Evolutionary conservation across 257 asterid species (phyloP), one percentile per base, ranked within the genome.

Genomic region (Echium plantagineum): DNA sequence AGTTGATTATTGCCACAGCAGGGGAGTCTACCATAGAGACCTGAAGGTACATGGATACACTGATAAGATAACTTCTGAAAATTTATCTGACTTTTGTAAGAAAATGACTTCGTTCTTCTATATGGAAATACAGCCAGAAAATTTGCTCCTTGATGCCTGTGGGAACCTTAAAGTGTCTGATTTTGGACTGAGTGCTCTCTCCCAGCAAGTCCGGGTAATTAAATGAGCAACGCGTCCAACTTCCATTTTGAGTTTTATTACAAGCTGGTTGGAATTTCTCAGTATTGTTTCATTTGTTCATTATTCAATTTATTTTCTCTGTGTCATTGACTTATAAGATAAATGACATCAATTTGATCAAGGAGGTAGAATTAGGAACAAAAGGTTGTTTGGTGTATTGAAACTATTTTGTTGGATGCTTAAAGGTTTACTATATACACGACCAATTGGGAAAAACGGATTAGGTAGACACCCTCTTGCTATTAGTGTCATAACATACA

Each of bases 1-100:
- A 7, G 85, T 90, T 64, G 97, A 90, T 80, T 90, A 83, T 71
- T 90, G 96, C 79, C 97, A 90, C 70, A 90, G 97, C 71, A 74
- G 97, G 73, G 97, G 97, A 65, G 97, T 90, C 52, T 90, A 85
- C 74, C 97, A 90, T 73, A 78, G 97, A 66, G 97, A 90, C 76
- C 71, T 90, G 64, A 90, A 90, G 94, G 97, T 85, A 66, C 18
- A n/a, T n/a, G n/a, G n/a, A n/a, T n/a, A n/a, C 59, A 57, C 59
- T 59, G 32, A 28, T 28, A 24, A 24, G 3, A 24, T 1, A 21
- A 13, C 57, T 24, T 49, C 48, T 62, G 55, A 13, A 15, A 1
- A 28, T 38, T 2, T 5, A 35, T 17, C 60, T 15, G 12, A 57
- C 4, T 5, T 28, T 24, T 18, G 63, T 7, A 3, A 47, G 21